Evolutionary conservation across 768 basidiomycete species (phyloP), one percentile per base, ranked within the genome.

Genomic region (Holtermanniella nyarrowii): DNA sequence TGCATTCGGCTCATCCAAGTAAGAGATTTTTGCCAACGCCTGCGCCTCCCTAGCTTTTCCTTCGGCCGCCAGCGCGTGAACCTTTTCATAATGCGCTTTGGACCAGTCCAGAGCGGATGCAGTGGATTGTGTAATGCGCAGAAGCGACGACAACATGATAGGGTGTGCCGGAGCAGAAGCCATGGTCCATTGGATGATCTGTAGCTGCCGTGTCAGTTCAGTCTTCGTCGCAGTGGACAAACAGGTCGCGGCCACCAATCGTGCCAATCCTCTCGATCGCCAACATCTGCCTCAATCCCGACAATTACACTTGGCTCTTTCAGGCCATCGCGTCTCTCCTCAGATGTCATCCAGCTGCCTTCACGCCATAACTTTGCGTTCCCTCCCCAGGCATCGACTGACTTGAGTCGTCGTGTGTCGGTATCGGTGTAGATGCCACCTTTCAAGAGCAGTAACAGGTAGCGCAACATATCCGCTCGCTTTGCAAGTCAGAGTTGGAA

Each of bases 131-230:
- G 65, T 54, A 48, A 77, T 66, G 2, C 74, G 69, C 3, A 72
- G 61, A 3, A 76, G 42, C 4, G 69, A 68, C 43, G 74, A 73
- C 46, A 77, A 59, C n/a, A 72, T 52, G 40, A 76, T 69, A 13
- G 76, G 76, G 50, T 77, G 76, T 26, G 56, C 58, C 12, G 72
- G 74, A 0, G 74, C 58, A 1, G 70, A 66, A 0, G 72, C 65
- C 48, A 77, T 65, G 1, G 75, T 76, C 76, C 76, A 77, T 56
- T 77, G 76, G 1, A 72, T 72, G 22, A 77, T 67, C 54, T 75
- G 75, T 0, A 77, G 62, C 52, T 75, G 71, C 16, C 18, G 24
- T 26, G 13, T 46, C 4, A 21, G 43, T 22, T 13, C 4, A 31
- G 21, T 10, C 4, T 40, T 42, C n/a, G n/a, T 10, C 18, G 22